Percentiles rank a stretch among this genome's conserved stretches.
Evolutionary conservation across 2,329 filamentous ascomycete genomes (phyloP).

Genomic region (Pestalotiopsis sp.): DNA sequence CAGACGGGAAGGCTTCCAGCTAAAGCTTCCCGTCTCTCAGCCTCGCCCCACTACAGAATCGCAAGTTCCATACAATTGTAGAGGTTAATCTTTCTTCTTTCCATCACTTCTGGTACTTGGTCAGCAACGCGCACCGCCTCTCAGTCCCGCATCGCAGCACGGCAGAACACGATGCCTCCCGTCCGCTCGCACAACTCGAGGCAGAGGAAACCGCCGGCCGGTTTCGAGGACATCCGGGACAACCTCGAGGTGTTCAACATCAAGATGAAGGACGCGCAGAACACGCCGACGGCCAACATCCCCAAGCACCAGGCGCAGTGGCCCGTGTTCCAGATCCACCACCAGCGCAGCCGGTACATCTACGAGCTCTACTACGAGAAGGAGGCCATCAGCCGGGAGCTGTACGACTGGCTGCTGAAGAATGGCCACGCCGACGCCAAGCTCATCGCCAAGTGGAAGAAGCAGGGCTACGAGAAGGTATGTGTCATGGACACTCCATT

Average conservation of each 20-base stretch:
- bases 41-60: constrained; percentile 31
- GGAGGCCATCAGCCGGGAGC: constrained; percentile 85
- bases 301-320: constrained; percentile 88
- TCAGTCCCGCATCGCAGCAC: background rate
- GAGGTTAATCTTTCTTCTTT: background rate
- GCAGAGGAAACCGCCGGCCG: constrained; percentile 80
- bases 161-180: constrained; percentile 62
- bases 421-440: constrained; percentile 94
- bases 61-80: constrained; percentile 5
- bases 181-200: constrained; percentile 70
- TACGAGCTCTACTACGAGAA: constrained; percentile 99
- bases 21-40: constrained; percentile 19
- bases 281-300: constrained; percentile 77
- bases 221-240: constrained; percentile 86
- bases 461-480: constrained; percentile 97
- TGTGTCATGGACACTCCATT: no score
- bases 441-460: constrained; percentile 99
- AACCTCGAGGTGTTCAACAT: constrained; percentile 82
- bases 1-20: constrained; percentile 4
- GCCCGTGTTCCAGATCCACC: constrained; percentile 97
- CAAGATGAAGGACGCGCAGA: constrained; percentile 95
- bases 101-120: no score
- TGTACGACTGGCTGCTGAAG: constrained; percentile 97
- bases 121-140: background rate
- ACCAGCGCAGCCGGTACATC: constrained; percentile 89